Percentiles rank a stretch among this genome's conserved stretches.
phyloP scores from a whole-genome alignment of 1,284 basidiomycete species.

The Inonotus obliquus region DNA sequence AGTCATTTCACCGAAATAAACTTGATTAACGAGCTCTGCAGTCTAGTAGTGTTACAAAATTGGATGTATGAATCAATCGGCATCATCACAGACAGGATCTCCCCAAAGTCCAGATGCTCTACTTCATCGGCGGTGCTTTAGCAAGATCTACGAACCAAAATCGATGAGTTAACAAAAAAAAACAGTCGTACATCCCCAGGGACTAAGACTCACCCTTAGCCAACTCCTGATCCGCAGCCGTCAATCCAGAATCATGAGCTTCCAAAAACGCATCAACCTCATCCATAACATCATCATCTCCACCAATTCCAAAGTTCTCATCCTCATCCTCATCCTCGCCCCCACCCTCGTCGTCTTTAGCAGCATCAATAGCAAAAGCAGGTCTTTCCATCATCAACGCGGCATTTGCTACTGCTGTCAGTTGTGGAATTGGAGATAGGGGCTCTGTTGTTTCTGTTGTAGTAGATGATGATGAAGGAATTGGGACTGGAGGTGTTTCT shows the following conservation, averaged over 20 bases:
- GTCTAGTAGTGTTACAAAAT: slow-evolving; percentile 10
- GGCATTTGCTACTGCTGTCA: slow-evolving; percentile 72
- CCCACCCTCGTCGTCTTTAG: slow-evolving; percentile 67
- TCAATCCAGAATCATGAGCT: slow-evolving; percentile 82
- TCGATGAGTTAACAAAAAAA: not conserved
- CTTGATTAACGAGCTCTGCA: not conserved
- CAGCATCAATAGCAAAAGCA: slow-evolving; percentile 91
- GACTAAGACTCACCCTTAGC: slow-evolving; percentile 54
- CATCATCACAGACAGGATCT: not conserved
- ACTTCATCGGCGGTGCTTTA: slow-evolving; percentile 18
- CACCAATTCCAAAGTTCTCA: slow-evolving; percentile 41
- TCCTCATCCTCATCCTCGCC: slow-evolving; percentile 53
- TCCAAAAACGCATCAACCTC: slow-evolving; percentile 93
- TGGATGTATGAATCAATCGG: not conserved
- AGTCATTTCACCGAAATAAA: not conserved
- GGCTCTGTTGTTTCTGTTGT: slow-evolving; percentile 18
- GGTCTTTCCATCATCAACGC: slow-evolving; percentile 89
- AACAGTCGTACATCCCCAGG: not conserved
- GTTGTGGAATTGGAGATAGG: slow-evolving; percentile 56
- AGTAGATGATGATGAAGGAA: not conserved
- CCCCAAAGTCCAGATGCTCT: not conserved
- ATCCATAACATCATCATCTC: slow-evolving; percentile 70
- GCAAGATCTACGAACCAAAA: slow-evolving; percentile 10
- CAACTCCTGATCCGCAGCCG: slow-evolving; percentile 80
- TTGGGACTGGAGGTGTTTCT: slow-evolving; percentile 13